Evolutionary conservation across 2,329 filamentous ascomycete species (phyloP).

Genomic region (Colletotrichum navitas): DNA sequence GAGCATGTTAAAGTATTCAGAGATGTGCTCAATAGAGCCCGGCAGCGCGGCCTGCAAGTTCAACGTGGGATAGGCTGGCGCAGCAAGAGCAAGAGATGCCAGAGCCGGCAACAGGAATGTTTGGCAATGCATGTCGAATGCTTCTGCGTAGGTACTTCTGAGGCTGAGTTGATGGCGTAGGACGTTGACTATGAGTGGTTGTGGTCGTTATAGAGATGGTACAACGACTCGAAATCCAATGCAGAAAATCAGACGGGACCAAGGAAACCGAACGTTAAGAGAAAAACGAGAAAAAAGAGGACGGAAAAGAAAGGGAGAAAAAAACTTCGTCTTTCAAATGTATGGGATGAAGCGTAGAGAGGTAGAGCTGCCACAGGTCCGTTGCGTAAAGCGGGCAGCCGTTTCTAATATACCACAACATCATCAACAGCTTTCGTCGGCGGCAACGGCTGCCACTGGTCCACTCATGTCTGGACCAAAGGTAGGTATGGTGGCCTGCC

Average conservation of each 20-base stretch:
- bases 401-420: constrained; percentile 38
- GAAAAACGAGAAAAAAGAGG: constrained; percentile 36
- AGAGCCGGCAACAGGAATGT: constrained; percentile 61
- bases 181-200: constrained; percentile 17
- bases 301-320: constrained; percentile 38
- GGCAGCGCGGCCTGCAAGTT: constrained; percentile 52
- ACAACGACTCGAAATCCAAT: constrained; percentile 22
- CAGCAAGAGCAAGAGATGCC: constrained; percentile 59
- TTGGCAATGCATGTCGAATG: constrained; percentile 63
- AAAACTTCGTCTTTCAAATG: constrained; percentile 29
- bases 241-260: constrained; percentile 24
- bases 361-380: not conserved
- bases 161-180: constrained; percentile 12
- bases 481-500: constrained; percentile 2
- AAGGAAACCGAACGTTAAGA: constrained; percentile 32
- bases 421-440: constrained; percentile 6
- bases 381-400: constrained; percentile 26
- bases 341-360: constrained; percentile 23
- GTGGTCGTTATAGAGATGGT: constrained; percentile 16
- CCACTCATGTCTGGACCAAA: constrained; percentile 8
- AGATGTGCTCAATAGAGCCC: constrained; percentile 61
- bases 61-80: constrained; percentile 61
- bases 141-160: constrained; percentile 31
- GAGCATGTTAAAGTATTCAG: constrained; percentile 72
- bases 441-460: constrained; percentile 24